Percentiles rank a stretch among this genome's conserved stretches.
These are phyloP conservation scores for Chaetomiaceae sp. DNA, from an alignment of 2,329 filamentous ascomycete species.

Conservation along the genomic window DNA sequence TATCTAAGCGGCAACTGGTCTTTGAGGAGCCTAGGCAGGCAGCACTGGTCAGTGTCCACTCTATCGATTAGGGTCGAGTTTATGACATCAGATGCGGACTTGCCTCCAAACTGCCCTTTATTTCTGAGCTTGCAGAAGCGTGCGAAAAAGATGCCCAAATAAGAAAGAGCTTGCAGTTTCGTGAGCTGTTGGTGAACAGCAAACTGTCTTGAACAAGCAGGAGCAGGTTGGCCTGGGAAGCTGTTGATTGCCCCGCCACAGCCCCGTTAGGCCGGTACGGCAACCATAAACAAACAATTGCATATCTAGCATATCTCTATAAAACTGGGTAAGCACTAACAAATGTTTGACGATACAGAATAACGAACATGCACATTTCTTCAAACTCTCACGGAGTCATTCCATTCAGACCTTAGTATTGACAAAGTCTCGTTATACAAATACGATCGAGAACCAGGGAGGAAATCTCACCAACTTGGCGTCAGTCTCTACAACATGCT, in stretches of 20 bases:
- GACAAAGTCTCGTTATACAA: no score
- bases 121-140: neutral
- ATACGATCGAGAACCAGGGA: no score
- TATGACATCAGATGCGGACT: conserved; percentile 9
- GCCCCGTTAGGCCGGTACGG: neutral
- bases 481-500: no score
- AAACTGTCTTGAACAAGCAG: neutral
- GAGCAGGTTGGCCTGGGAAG: neutral
- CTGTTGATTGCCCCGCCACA: conserved; percentile 3
- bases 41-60: conserved; percentile 13
- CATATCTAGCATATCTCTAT: neutral
- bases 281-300: no score
- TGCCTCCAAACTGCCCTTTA: neutral
- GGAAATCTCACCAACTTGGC: no score
- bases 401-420: no score
- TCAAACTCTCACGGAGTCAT: no score
- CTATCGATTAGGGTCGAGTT: neutral
- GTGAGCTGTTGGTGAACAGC: neutral
- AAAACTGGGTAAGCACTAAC: no score
- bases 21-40: conserved; percentile 1
- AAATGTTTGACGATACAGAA: no score
- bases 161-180: neutral
- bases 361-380: no score
- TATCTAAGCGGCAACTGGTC: neutral
- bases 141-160: neutral